Conservation (phyloP, 805 yeast genomes). For the Kluyveromyces siamensis region DNA sequence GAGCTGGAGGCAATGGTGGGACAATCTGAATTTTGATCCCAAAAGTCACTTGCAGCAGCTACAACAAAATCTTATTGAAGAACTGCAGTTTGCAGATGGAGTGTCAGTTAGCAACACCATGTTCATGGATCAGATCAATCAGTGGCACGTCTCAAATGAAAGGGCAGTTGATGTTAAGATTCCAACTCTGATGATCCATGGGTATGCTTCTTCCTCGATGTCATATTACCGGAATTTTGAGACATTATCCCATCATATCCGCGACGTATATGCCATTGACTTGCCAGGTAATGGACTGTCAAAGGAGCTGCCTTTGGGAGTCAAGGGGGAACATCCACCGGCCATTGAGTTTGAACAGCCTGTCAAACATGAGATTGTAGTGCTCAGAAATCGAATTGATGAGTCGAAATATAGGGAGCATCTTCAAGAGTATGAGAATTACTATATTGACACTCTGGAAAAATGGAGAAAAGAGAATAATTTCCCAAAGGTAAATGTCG, state of each 20-base stretch:
- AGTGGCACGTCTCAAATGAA: conserved; percentile 26
- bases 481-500: conserved; percentile 46
- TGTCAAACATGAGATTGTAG: conserved; percentile 5
- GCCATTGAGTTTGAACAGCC: conserved; percentile 4
- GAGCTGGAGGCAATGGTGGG: conserved; percentile 8
- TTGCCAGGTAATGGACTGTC: conserved; percentile 67
- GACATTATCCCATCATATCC: conserved; percentile 36
- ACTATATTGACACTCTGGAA: conserved; percentile 53
- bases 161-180: conserved; percentile 14
- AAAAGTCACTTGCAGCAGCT: conserved; percentile 9
- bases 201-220: conserved; percentile 88
- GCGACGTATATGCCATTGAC: conserved; percentile 61
- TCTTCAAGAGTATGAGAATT: conserved; percentile 38
- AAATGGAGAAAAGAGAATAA: conserved; percentile 47
- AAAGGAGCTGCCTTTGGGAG: conserved; percentile 6
- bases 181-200: conserved; percentile 63
- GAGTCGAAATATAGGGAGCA: conserved; percentile 10
- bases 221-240: conserved; percentile 67
- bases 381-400: conserved; percentile 13
- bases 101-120: conserved; percentile 10
- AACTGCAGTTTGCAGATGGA: conserved; percentile 10
- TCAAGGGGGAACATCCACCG: conserved; percentile 20
- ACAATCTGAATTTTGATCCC: neutral
- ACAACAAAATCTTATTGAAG: conserved; percentile 18
- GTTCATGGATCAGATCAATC: conserved; percentile 19